phyloP scores from a whole-genome alignment of 2,329 filamentous ascomycete species.

The Dissoconium aciculare region DNA sequence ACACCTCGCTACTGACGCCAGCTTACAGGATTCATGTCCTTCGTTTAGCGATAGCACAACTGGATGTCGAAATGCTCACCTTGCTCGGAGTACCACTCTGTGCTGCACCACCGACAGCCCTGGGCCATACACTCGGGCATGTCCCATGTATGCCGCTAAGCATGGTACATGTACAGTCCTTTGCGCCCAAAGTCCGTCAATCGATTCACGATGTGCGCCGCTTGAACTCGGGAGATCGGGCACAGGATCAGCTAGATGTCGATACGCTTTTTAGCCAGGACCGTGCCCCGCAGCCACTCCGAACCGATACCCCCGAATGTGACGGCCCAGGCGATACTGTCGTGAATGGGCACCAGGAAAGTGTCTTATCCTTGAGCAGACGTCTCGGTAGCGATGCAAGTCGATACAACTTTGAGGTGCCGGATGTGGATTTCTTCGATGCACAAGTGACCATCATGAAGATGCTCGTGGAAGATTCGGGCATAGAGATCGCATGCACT shows the following conservation, averaged over 20 bases:
- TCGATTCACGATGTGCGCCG: not conserved
- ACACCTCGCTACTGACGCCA: not conserved
- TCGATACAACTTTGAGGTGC: too few relatives aligned
- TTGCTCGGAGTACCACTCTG: conserved; percentile 1
- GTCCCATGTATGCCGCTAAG: not conserved
- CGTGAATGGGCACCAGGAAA: too few relatives aligned
- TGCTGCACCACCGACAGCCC: conserved; percentile 1
- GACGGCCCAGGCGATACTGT: not conserved
- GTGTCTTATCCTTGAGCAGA: too few relatives aligned
- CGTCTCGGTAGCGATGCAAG: too few relatives aligned
- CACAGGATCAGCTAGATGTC: not conserved
- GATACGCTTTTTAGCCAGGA: not conserved
- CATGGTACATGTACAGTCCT: not conserved
- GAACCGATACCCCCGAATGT: not conserved
- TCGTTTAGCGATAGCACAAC: conserved; percentile 4
- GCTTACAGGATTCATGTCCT: conserved; percentile 2
- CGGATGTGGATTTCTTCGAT: not conserved
- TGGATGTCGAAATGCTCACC: conserved; percentile 1
- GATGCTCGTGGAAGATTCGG: not conserved
- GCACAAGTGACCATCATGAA: not conserved
- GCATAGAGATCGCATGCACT: not conserved
- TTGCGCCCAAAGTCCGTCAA: not conserved
- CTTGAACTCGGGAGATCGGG: too few relatives aligned
- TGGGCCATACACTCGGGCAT: conserved; percentile 4
- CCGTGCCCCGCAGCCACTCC: not conserved